Percentiles rank a stretch among this genome's conserved stretches.
Evolutionary conservation across 78 protist genomes (phyloP).

Genomic region (Reticulomyxa filosa): DNA sequence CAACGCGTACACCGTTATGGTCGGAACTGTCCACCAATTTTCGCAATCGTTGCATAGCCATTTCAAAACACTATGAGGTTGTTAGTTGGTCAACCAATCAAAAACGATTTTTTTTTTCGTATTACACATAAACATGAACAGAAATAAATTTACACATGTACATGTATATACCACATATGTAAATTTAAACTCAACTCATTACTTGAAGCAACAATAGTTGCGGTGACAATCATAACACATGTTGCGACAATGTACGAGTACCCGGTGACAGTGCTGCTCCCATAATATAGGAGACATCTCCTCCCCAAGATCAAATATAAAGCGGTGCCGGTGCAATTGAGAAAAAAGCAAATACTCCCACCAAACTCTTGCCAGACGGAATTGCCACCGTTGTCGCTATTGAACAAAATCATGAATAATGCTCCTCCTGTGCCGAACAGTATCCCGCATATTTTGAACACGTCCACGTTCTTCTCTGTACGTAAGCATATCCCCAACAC

Average conservation of each 20-base stretch:
- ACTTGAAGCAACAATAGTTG: background rate
- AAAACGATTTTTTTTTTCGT: too few species aligned
- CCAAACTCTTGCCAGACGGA: background rate
- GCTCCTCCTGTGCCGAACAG: too few species aligned
- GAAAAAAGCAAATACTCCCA: background rate
- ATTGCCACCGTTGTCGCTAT: too few species aligned
- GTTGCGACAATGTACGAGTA: too few species aligned
- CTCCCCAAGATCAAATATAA: constrained; percentile 1
- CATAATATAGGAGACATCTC: background rate
- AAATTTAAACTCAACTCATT: background rate
- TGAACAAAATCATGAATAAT: too few species aligned
- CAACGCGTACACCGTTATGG: background rate
- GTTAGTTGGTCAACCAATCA: too few species aligned
- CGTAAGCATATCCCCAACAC: too few species aligned
- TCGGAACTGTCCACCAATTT: constrained; percentile 1
- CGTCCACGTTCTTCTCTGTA: background rate
- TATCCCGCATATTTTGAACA: background rate
- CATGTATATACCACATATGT: background rate
- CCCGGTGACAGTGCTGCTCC: too few species aligned
- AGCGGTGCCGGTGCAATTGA: constrained; percentile 8
- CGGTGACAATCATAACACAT: background rate
- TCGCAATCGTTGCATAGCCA: too few species aligned
- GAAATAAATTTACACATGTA: background rate
- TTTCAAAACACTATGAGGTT: too few species aligned
- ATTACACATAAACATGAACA: too few species aligned